A percentile compares a stretch with the other conserved stretches of the same genome.
Evolutionary conservation across 2,329 filamentous ascomycete genomes (phyloP).

Genomic region (Neofusicoccum parvum): DNA sequence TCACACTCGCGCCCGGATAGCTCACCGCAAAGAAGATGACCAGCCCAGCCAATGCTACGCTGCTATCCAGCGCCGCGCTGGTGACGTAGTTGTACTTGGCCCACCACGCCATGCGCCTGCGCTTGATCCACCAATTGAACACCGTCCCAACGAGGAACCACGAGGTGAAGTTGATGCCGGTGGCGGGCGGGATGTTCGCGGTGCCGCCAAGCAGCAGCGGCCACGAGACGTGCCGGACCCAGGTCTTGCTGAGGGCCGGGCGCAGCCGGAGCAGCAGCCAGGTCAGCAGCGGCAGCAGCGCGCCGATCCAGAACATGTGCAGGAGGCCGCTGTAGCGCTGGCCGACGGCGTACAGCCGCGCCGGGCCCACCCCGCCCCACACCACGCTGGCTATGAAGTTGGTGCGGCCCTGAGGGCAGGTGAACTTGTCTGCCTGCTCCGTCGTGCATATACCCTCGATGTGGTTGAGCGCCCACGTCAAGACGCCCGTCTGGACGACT

Average conservation of each 20-base stretch:
- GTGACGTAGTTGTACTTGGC: constrained; percentile 76
- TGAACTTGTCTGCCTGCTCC: constrained; percentile 45
- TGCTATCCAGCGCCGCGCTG: constrained; percentile 70
- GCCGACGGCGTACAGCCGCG: constrained; percentile 66
- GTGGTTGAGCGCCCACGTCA: constrained; percentile 58
- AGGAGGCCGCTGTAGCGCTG: constrained; percentile 66
- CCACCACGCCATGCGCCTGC: constrained; percentile 72
- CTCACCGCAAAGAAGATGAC: constrained; percentile 71
- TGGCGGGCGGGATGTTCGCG: constrained; percentile 60
- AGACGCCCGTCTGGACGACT: constrained; percentile 66
- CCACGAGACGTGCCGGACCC: constrained; percentile 66
- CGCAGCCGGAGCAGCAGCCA: constrained; percentile 64
- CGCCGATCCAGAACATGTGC: constrained; percentile 73
- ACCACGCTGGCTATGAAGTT: constrained; percentile 66
- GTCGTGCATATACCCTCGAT: constrained; percentile 66
- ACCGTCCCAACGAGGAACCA: constrained; percentile 69
- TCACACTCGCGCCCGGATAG: constrained; percentile 58
- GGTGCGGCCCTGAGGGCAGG: constrained; percentile 59
- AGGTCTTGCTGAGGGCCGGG: constrained; percentile 67
- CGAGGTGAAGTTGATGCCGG: constrained; percentile 69
- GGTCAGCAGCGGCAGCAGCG: constrained; percentile 61
- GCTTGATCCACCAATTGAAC: constrained; percentile 70
- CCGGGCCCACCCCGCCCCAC: constrained; percentile 71
- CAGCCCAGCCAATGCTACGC: constrained; percentile 66
- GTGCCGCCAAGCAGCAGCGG: constrained; percentile 28